Conservation (phyloP, 345 rosid species). For the Acer saccharum region DNA sequence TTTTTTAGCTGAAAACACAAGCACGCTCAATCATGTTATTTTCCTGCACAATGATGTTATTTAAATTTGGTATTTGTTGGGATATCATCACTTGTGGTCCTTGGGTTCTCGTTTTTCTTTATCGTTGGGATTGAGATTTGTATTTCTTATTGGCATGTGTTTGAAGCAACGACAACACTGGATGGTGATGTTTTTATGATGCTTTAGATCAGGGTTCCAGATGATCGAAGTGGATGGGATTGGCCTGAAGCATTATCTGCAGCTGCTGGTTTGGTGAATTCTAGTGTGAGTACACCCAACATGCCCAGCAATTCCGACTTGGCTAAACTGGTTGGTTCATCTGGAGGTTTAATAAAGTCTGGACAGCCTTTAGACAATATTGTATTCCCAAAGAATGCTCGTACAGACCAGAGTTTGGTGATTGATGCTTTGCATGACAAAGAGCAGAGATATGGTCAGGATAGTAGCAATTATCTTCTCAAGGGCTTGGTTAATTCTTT, state of each 20-base stretch:
- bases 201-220: slow-evolving; percentile 72
- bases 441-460: slow-evolving; percentile 28
- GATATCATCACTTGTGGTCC: slow-evolving; percentile 19
- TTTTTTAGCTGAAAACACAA: neutral
- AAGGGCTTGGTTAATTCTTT: slow-evolving; percentile 28
- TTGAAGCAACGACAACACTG: slow-evolving; percentile 67
- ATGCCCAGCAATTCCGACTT: slow-evolving; percentile 30
- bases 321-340: slow-evolving; percentile 31
- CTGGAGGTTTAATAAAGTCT: slow-evolving; percentile 29
- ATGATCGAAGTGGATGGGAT: slow-evolving; percentile 64
- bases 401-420: slow-evolving; percentile 17
- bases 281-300: slow-evolving; percentile 31
- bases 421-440: slow-evolving; percentile 27
- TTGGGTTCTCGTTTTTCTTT: slow-evolving; percentile 15
- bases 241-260: slow-evolving; percentile 58
- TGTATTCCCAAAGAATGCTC: slow-evolving; percentile 16
- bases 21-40: neutral
- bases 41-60: slow-evolving; percentile 8
- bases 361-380: slow-evolving; percentile 25
- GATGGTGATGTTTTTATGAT: slow-evolving; percentile 76
- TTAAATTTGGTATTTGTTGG: slow-evolving; percentile 21
- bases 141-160: slow-evolving; percentile 58
- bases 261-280: slow-evolving; percentile 44
- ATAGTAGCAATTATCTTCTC: slow-evolving; percentile 24
- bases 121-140: slow-evolving; percentile 46